A percentile compares a stretch with the other conserved stretches of the same genome.
These are phyloP conservation scores for Penicillium waksmanii DNA, from an alignment of 495 filamentous ascomycete species.

Conservation along the genomic window DNA sequence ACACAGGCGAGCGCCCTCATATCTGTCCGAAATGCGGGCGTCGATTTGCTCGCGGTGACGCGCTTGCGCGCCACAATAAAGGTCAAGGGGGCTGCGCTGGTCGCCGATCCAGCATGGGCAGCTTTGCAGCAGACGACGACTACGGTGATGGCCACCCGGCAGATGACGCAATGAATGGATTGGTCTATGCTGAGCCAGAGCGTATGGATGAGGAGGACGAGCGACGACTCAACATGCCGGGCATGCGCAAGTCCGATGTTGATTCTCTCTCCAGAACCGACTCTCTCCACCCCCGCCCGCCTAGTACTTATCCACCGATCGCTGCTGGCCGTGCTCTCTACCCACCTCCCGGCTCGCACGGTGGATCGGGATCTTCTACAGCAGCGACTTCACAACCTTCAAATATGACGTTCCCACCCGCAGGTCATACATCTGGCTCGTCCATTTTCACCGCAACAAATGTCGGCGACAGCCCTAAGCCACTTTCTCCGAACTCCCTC, in stretches of 20 bases:
- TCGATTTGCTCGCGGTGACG: slow-evolving; percentile 93
- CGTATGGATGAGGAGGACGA: slow-evolving; percentile 70
- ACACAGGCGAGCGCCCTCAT: slow-evolving; percentile 95
- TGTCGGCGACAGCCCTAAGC: slow-evolving; percentile 87
- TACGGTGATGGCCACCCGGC: slow-evolving; percentile 55
- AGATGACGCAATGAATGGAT: slow-evolving; percentile 77
- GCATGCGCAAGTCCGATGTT: slow-evolving; percentile 70
- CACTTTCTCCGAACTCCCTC: slow-evolving; percentile 74
- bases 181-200: slow-evolving; percentile 66
- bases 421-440: slow-evolving; percentile 44
- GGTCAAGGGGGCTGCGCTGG: slow-evolving; percentile 96
- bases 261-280: slow-evolving; percentile 46
- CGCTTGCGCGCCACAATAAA: slow-evolving; percentile 91
- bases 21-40: slow-evolving; percentile 92
- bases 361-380: slow-evolving; percentile 53
- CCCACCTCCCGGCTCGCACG: slow-evolving; percentile 57
- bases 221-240: slow-evolving; percentile 64
- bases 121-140: slow-evolving; percentile 81
- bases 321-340: slow-evolving; percentile 57
- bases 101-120: slow-evolving; percentile 81
- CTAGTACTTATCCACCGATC: slow-evolving; percentile 80
- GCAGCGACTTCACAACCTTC: slow-evolving; percentile 57
- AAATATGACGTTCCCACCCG: slow-evolving; percentile 50
- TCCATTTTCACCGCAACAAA: slow-evolving; percentile 70
- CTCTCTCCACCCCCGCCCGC: slow-evolving; percentile 61